phyloP scores from a whole-genome alignment of 2,329 filamentous ascomycete species.

The Eurotiales sp. region DNA sequence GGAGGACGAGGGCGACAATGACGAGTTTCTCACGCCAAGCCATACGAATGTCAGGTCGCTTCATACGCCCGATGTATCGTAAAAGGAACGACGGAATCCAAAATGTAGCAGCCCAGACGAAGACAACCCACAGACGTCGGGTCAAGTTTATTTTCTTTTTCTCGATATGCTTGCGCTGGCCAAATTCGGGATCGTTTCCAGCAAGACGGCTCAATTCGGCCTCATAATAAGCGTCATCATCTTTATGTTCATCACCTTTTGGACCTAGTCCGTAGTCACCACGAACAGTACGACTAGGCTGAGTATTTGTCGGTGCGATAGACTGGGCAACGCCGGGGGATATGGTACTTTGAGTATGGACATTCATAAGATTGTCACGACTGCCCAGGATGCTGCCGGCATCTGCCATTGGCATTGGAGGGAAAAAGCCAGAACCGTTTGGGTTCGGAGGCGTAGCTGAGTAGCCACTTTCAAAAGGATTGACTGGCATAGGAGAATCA shows the following conservation, averaged over 20 bases:
- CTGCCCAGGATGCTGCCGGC: slow-evolving; percentile 63
- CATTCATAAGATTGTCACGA: slow-evolving; percentile 66
- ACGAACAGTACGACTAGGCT: slow-evolving; percentile 46
- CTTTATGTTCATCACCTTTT: slow-evolving; percentile 77
- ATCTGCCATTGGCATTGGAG: slow-evolving; percentile 56
- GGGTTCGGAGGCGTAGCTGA: slow-evolving; percentile 57
- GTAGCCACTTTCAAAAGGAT: slow-evolving; percentile 68
- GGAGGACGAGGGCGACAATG: slow-evolving; percentile 71
- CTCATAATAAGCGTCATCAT: slow-evolving; percentile 68
- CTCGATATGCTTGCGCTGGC: slow-evolving; percentile 71
- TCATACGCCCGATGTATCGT: slow-evolving; percentile 85
- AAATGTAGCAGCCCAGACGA: slow-evolving; percentile 85
- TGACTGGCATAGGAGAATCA: slow-evolving; percentile 50
- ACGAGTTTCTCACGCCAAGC: slow-evolving; percentile 96
- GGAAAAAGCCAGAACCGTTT: slow-evolving; percentile 64
- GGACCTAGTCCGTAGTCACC: slow-evolving; percentile 86
- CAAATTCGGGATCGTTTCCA: slow-evolving; percentile 71
- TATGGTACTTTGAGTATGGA: slow-evolving; percentile 54
- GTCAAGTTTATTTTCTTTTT: slow-evolving; percentile 60
- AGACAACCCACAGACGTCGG: slow-evolving; percentile 72
- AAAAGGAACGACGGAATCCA: slow-evolving; percentile 90
- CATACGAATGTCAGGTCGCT: slow-evolving; percentile 91
- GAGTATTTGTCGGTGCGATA: slow-evolving; percentile 22
- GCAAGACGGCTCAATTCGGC: slow-evolving; percentile 62
- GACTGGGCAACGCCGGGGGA: slow-evolving; percentile 48